A percentile compares a stretch with the other conserved stretches of the same genome.
These are phyloP conservation scores for Lepiota venenata DNA, from an alignment of 768 basidiomycete genomes.

Conservation along the genomic window DNA sequence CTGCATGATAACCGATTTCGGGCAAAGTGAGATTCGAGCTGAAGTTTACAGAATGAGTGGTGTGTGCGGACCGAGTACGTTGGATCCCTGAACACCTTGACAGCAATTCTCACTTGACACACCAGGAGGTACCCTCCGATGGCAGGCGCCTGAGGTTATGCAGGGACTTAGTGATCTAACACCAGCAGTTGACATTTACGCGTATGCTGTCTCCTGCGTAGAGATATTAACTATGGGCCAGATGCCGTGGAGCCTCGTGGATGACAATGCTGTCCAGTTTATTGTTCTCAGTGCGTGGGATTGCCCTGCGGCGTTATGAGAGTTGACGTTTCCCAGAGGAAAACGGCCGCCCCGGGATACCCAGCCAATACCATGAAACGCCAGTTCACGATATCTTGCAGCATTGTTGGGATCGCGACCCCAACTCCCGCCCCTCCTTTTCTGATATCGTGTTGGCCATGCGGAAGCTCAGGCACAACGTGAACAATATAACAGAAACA, in stretches of 20 bases:
- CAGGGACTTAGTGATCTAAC: slow-evolving; percentile 45
- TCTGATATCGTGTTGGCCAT: slow-evolving; percentile 44
- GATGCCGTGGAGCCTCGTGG: slow-evolving; percentile 53
- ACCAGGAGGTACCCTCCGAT: slow-evolving; percentile 61
- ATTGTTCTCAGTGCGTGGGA: slow-evolving; percentile 47
- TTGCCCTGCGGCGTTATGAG: background rate
- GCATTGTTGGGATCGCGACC: slow-evolving; percentile 55
- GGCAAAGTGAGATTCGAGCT: slow-evolving; percentile 76
- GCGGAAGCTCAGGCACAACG: slow-evolving; percentile 39
- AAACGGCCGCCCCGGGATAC: slow-evolving; percentile 49
- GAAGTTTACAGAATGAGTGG: slow-evolving; percentile 67
- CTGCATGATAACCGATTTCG: slow-evolving; percentile 82
- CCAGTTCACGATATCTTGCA: slow-evolving; percentile 45
- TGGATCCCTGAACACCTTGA: background rate
- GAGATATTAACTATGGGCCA: slow-evolving; percentile 65
- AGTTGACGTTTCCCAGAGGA: slow-evolving; percentile 33
- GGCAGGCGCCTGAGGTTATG: slow-evolving; percentile 73
- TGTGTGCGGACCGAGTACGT: slow-evolving; percentile 40
- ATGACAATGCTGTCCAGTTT: slow-evolving; percentile 47
- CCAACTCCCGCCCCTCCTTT: slow-evolving; percentile 52
- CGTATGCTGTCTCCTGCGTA: slow-evolving; percentile 66
- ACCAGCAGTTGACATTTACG: slow-evolving; percentile 61
- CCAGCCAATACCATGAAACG: slow-evolving; percentile 35
- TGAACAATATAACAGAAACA: slow-evolving; percentile 8
- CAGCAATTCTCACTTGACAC: background rate